Percentiles rank a stretch among this genome's conserved stretches.
Evolutionary conservation across 2,329 filamentous ascomycete species (phyloP).

Genomic region (Esteya vermicola): DNA sequence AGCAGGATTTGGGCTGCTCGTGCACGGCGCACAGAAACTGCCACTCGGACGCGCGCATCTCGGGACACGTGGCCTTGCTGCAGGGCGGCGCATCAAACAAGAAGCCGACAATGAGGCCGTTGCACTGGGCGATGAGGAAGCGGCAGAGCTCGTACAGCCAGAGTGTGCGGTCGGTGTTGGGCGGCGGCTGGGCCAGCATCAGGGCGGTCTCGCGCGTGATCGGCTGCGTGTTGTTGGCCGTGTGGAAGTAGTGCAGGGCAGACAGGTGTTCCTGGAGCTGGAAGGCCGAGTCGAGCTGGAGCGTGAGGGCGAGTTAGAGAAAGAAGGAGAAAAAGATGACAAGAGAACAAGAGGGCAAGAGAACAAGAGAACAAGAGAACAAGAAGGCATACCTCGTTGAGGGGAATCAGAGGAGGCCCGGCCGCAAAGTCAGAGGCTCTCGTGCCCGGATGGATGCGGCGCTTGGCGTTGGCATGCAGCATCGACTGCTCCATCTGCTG

Average conservation of each 20-base stretch:
- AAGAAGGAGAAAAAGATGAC: neutral
- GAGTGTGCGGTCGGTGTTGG: slow-evolving; percentile 68
- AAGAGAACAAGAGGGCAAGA: neutral
- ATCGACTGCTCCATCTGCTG: slow-evolving; percentile 49
- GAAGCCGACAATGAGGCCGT: slow-evolving; percentile 81
- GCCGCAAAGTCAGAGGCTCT: slow-evolving; percentile 86
- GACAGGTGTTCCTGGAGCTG: slow-evolving; percentile 96
- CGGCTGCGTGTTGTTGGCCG: slow-evolving; percentile 50
- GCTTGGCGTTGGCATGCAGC: slow-evolving; percentile 59
- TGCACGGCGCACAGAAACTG: slow-evolving; percentile 97
- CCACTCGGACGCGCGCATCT: slow-evolving; percentile 98
- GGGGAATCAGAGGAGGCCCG: slow-evolving; percentile 74
- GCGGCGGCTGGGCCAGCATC: slow-evolving; percentile 65
- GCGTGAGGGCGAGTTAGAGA: neutral
- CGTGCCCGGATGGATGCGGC: slow-evolving; percentile 84
- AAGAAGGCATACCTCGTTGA: slow-evolving; percentile 54
- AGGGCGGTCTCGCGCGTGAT: slow-evolving; percentile 64
- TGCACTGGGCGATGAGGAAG: slow-evolving; percentile 89
- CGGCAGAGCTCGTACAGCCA: slow-evolving; percentile 98
- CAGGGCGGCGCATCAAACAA: slow-evolving; percentile 85
- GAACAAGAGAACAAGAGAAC: neutral
- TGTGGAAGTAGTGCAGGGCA: slow-evolving; percentile 74
- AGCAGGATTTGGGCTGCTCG: slow-evolving; percentile 91
- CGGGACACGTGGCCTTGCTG: slow-evolving; percentile 77
- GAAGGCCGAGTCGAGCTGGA: slow-evolving; percentile 87